phyloP scores from a whole-genome alignment of 202 grass and related monocot genomes.

The Brachypodium distachyon region DNA sequence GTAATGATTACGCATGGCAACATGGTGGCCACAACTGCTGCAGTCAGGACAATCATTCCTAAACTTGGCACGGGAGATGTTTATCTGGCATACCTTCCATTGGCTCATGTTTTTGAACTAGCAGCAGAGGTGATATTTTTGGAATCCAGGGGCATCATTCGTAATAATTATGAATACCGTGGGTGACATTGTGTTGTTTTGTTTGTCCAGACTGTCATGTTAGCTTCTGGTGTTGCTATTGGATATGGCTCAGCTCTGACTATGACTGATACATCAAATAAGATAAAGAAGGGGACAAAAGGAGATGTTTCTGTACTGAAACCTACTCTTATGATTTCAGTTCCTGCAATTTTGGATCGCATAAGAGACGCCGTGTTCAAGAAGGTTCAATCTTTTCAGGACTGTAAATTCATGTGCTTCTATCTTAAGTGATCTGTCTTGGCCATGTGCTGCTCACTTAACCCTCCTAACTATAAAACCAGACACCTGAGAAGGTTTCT shows the following conservation, averaged over 20 bases:
- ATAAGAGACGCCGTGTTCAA: constrained; percentile 76
- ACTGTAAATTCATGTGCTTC: neutral
- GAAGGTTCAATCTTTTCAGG: constrained; percentile 44
- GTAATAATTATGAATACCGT: neutral
- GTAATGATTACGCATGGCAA: constrained; percentile 94
- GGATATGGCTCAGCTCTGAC: constrained; percentile 71
- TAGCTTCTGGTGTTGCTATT: constrained; percentile 65
- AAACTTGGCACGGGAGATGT: constrained; percentile 56
- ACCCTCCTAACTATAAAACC: neutral
- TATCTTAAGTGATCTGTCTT: neutral
- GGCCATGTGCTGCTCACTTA: neutral
- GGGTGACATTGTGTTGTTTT: constrained; percentile 13
- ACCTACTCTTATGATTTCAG: constrained; percentile 75
- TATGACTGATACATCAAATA: constrained; percentile 84
- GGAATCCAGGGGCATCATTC: neutral
- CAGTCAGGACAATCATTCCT: constrained; percentile 67
- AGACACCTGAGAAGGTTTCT: constrained; percentile 34
- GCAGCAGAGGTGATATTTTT: constrained; percentile 58
- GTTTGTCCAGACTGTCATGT: constrained; percentile 62
- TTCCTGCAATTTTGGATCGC: constrained; percentile 81
- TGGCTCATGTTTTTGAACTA: constrained; percentile 92
- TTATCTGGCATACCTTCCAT: constrained; percentile 73
- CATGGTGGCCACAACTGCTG: constrained; percentile 65
- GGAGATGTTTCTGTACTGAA: constrained; percentile 82
- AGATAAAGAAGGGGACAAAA: constrained; percentile 81